These are phyloP conservation scores for Hexamita inflata DNA, from an alignment of 208 protist genomes.

Conservation along the genomic window DNA sequence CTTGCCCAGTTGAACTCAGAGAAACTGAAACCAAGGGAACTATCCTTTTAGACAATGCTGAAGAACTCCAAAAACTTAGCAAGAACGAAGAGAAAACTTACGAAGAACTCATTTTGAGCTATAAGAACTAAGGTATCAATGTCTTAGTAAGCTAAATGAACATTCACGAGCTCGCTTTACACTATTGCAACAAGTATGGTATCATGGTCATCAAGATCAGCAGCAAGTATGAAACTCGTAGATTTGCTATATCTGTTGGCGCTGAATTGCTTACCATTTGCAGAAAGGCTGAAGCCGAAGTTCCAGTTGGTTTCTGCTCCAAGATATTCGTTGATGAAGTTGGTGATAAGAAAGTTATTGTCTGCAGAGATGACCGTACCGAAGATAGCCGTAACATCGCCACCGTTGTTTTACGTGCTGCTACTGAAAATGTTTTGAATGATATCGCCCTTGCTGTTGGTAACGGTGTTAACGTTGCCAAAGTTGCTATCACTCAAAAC, in stretches of 20 bases:
- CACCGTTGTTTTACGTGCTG: conserved; percentile 92
- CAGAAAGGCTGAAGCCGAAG: neutral
- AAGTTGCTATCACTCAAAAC: neutral
- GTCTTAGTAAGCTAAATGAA: conserved; percentile 84
- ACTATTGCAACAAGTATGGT: conserved; percentile 88
- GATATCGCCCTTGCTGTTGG: conserved; percentile 68
- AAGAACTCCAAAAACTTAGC: conserved; percentile 83
- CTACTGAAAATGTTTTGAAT: conserved; percentile 88
- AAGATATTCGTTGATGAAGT: conserved; percentile 18
- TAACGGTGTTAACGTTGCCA: conserved; percentile 32
- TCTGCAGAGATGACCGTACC: neutral
- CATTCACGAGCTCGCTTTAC: conserved; percentile 89
- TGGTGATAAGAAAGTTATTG: conserved; percentile 28
- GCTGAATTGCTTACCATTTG: conserved; percentile 60
- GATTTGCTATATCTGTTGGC: conserved; percentile 81
- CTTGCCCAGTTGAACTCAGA: conserved; percentile 29
- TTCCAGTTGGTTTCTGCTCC: neutral
- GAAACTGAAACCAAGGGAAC: conserved; percentile 42
- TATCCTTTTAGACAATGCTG: conserved; percentile 71
- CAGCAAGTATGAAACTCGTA: conserved; percentile 94
- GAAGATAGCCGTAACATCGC: conserved; percentile 36
- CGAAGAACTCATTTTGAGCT: conserved; percentile 75
- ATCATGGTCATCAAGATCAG: conserved; percentile 91
- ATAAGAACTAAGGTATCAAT: conserved; percentile 82
- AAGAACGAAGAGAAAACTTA: conserved; percentile 83